Percentiles rank a stretch among this genome's conserved stretches.
Conservation (phyloP, 2,329 filamentous ascomycete genomes). For the Aspergillus chevalieri region DNA sequence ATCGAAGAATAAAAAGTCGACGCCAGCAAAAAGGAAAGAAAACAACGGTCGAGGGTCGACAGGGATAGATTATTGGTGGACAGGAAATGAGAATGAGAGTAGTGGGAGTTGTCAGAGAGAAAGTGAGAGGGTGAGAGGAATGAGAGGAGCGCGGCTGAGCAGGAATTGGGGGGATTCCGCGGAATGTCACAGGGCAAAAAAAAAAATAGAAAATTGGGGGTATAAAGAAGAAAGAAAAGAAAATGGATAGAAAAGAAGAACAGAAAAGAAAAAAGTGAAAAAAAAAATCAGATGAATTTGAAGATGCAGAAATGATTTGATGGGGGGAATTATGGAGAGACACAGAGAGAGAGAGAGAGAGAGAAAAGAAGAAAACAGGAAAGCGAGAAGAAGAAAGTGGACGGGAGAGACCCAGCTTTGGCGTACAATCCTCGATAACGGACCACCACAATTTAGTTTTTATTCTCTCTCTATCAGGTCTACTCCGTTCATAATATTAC, state of each 20-base stretch:
- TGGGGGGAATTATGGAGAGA: conserved; percentile 5
- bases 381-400: no score
- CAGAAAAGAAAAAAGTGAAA: conserved; percentile 6
- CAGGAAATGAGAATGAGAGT: no score
- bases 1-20: conserved; percentile 1
- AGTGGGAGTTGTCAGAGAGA: conserved; percentile 4
- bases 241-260: conserved; percentile 4
- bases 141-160: conserved; percentile 7
- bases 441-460: background rate
- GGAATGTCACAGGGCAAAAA: background rate
- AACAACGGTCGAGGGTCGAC: conserved; percentile 3
- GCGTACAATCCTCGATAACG: no score
- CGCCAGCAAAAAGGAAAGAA: conserved; percentile 3
- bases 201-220: conserved; percentile 2
- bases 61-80: no score
- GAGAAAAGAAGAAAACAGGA: background rate
- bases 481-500: no score
- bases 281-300: conserved; percentile 7
- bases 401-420: no score
- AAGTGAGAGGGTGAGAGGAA: conserved; percentile 20
- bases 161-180: background rate
- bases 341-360: background rate
- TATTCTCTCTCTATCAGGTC: background rate
- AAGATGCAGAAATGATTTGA: conserved; percentile 9
- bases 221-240: conserved; percentile 3